These are phyloP conservation scores for Tephrocybe sp. DNA, from an alignment of 768 basidiomycete genomes.

Conservation along the genomic window DNA sequence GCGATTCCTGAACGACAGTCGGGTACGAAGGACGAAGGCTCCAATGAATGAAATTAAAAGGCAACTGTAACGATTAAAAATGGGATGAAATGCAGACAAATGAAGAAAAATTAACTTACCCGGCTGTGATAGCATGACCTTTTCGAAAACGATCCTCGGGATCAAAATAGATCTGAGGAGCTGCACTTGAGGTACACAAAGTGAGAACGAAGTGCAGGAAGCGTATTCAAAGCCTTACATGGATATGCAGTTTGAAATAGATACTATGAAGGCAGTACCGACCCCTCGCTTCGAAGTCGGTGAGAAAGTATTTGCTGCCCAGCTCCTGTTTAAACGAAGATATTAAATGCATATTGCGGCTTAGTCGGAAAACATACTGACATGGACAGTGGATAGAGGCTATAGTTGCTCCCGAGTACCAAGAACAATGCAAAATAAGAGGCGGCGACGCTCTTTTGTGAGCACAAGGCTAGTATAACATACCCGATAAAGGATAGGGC, in stretches of 20 bases:
- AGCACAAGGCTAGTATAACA: constrained; percentile 45
- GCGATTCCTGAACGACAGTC: constrained; percentile 34
- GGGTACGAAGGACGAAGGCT: constrained; percentile 40
- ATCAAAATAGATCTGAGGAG: constrained; percentile 56
- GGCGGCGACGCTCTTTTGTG: constrained; percentile 45
- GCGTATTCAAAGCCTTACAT: constrained; percentile 31
- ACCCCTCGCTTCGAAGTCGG: constrained; percentile 56
- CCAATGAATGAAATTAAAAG: constrained; percentile 25
- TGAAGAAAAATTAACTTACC: no score
- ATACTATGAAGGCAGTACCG: constrained; percentile 55
- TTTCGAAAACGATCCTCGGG: constrained; percentile 19
- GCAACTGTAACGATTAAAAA: no score
- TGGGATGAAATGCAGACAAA: no score
- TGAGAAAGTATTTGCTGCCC: constrained; percentile 54
- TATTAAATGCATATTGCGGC: neutral
- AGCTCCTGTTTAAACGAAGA: constrained; percentile 34
- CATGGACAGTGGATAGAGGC: constrained; percentile 53
- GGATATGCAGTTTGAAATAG: constrained; percentile 54
- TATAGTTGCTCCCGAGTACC: constrained; percentile 50
- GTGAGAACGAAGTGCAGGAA: neutral
- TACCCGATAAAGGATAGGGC: constrained; percentile 45
- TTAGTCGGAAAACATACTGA: constrained; percentile 19
- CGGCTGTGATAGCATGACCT: no score
- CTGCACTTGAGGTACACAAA: constrained; percentile 31
- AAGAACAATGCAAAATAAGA: constrained; percentile 54